Base-by-base conservation (phyloP, 345 rosid species). In the Salix caprea region DNA sequence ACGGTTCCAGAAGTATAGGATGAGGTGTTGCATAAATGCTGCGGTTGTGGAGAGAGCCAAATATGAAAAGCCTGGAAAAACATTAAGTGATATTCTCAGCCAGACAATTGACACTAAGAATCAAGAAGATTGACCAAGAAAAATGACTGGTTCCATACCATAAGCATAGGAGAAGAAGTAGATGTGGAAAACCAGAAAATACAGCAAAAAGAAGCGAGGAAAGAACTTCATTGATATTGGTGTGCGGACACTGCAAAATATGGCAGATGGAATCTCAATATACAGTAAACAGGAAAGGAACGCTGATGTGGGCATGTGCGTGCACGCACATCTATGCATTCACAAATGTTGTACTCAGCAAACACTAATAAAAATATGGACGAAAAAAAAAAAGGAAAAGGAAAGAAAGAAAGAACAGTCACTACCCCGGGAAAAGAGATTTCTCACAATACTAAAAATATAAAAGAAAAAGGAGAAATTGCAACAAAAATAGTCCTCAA, bases 181-280 rank as follows among this genome's bases (percentile, higher is more conserved):
- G 68, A 96, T 96, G 80, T 96, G 99, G 82, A 96, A 96, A 79
- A 92, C 98, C 87, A 96, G 90, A 86, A 96, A 94, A 83, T 96
- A 96, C 48, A 96, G 95, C 84, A 94, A 78, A 70, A 96, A 94
- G 91, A 96, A 96, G 76, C 98, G 99, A 11, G 99, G 98, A 80
- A 96, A 96, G 90, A 94, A 96, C 90, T 96, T 96, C 98, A 94
- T 94, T 52, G 96, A 96, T 87, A 96, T 86, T 73, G 99, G 96
- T 6, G 99, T 96, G 78, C 97, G 91, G 62, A 96, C 99, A 82
- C 99, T 96, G 94, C 92, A 85, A 75, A 40, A 70, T 32, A 74
- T 36, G 50, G 62, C 21, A 80, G 71, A 23, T 13, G 75, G 52
- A 81, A 74, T 13, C 32, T 67, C 68, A 58, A 76, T 26, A 81